Conservation (phyloP, 331 rosid genomes). For the Erythrophleum ivorense region DNA sequence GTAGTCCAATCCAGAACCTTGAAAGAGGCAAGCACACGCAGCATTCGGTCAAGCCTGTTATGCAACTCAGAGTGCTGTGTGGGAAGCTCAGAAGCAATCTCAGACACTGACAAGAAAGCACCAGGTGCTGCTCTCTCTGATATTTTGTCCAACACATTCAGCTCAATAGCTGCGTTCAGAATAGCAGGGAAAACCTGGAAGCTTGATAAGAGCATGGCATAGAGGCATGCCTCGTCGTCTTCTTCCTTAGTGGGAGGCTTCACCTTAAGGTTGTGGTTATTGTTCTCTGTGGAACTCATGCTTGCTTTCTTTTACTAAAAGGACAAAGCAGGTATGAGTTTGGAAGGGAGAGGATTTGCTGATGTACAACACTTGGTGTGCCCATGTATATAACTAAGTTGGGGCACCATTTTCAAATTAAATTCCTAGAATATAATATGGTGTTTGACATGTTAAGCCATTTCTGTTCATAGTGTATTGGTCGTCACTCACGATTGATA, state of each 20-base stretch:
- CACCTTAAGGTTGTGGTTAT: background rate
- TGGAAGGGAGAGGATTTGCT: no score
- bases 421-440: background rate
- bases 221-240: constrained; percentile 32
- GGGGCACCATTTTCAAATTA: background rate
- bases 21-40: constrained; percentile 32
- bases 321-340: no score
- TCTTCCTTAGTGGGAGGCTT: constrained; percentile 15
- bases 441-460: background rate
- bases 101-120: constrained; percentile 3
- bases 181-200: constrained; percentile 7
- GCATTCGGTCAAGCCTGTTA: constrained; percentile 33
- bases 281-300: background rate
- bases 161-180: constrained; percentile 38
- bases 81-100: constrained; percentile 34
- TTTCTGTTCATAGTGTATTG: background rate
- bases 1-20: constrained; percentile 25
- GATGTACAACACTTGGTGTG: background rate
- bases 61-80: constrained; percentile 3
- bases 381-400: background rate
- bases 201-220: constrained; percentile 23
- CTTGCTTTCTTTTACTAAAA: background rate
- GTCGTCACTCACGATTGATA: background rate
- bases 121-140: background rate
- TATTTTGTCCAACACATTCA: constrained; percentile 32